Conservation (phyloP, 2,329 filamentous ascomycete genomes). For the Triangularia setosa region DNA sequence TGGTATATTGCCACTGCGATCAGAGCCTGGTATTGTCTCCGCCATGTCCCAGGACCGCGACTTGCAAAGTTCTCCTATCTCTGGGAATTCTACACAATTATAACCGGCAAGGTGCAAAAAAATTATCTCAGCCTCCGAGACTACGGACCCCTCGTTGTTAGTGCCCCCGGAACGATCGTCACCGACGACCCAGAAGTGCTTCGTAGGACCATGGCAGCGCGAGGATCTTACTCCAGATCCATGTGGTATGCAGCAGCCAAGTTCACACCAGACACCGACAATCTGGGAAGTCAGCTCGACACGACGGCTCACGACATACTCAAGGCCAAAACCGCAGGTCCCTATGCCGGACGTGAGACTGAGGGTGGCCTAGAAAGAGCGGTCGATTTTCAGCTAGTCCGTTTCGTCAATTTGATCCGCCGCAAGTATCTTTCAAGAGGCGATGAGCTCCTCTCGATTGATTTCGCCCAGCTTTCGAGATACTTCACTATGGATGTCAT, state of each 20-base stretch:
- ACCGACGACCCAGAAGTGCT: conserved; percentile 28
- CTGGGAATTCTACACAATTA: background rate
- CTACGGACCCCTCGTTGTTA: conserved; percentile 30
- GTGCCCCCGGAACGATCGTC: conserved; percentile 31
- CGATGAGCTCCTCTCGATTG: conserved; percentile 5
- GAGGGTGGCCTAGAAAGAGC: conserved; percentile 37
- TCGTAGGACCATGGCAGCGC: conserved; percentile 20
- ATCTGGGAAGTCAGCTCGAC: conserved; percentile 43
- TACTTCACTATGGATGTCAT: conserved; percentile 15
- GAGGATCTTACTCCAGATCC: conserved; percentile 19
- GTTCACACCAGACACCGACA: conserved; percentile 42
- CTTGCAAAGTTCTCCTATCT: conserved; percentile 12
- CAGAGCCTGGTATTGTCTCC: conserved; percentile 4
- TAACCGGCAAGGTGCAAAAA: conserved; percentile 23
- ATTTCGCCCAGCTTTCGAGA: conserved; percentile 5
- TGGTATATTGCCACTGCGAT: background rate
- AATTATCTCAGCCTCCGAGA: conserved; percentile 23
- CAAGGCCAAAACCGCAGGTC: conserved; percentile 38
- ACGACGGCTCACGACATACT: conserved; percentile 39
- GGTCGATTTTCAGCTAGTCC: conserved; percentile 43
- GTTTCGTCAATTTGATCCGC: conserved; percentile 40
- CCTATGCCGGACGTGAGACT: conserved; percentile 47
- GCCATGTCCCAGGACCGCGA: conserved; percentile 11
- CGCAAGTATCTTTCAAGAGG: conserved; percentile 33
- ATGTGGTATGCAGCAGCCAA: conserved; percentile 39